Percentiles rank a stretch among this genome's conserved stretches.
These are phyloP conservation scores for Aspergillus arachidicola DNA, from an alignment of 2,329 filamentous ascomycete genomes.

Conservation along the genomic window DNA sequence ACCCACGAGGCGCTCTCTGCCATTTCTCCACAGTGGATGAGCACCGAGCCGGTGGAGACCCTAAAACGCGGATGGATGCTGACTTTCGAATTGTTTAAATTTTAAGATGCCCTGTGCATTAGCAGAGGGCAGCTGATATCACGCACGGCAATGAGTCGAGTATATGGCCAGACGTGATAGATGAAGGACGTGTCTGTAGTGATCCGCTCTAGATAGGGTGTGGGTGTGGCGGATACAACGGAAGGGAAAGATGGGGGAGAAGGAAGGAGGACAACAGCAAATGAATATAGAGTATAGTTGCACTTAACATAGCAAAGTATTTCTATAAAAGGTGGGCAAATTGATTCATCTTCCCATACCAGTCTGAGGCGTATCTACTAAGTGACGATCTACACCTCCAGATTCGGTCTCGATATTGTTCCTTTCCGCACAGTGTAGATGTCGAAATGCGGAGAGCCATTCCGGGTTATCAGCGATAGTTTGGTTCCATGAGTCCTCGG, in stretches of 20 bases:
- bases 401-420: neutral
- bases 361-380: neutral
- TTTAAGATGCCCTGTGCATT: too few relatives aligned
- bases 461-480: conserved; percentile 31
- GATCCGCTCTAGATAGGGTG: too few relatives aligned
- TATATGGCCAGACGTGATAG: too few relatives aligned
- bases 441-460: conserved; percentile 25
- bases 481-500: conserved; percentile 53
- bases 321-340: neutral
- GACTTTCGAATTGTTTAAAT: too few relatives aligned
- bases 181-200: too few relatives aligned
- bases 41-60: too few relatives aligned
- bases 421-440: neutral
- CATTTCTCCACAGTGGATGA: too few relatives aligned
- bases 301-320: neutral
- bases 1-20: too few relatives aligned
- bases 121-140: too few relatives aligned
- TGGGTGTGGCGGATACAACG: neutral
- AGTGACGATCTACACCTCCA: neutral
- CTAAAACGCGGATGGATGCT: too few relatives aligned
- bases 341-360: neutral
- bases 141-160: too few relatives aligned
- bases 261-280: neutral
- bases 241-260: neutral
- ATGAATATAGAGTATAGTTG: neutral